phyloP scores from a whole-genome alignment of 495 filamentous ascomycete genomes.

The Cryomyces minteri region DNA sequence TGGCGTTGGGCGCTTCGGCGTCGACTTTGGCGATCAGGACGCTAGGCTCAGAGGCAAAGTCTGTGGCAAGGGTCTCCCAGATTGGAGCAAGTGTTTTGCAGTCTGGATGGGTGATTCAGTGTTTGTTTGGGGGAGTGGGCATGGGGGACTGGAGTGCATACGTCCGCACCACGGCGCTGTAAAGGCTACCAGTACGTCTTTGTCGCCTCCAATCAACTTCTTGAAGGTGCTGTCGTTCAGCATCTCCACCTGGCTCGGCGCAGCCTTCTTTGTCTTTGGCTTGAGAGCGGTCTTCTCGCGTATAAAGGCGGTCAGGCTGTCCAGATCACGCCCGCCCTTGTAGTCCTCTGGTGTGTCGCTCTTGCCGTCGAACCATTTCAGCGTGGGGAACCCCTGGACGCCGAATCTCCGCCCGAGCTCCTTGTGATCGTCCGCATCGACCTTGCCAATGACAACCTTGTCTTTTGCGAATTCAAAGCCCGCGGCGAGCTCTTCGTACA shows the following conservation, averaged over 20 bases:
- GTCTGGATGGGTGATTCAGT: conserved; percentile 33
- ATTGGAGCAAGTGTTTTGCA: conserved; percentile 86
- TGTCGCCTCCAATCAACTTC: conserved; percentile 59
- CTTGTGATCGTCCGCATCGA: conserved; percentile 83
- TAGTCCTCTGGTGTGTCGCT: conserved; percentile 76
- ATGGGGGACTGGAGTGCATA: conserved; percentile 30
- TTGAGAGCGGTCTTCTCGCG: conserved; percentile 75
- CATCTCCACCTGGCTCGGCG: conserved; percentile 56
- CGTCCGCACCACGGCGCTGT: conserved; percentile 95
- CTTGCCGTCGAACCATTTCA: conserved; percentile 98
- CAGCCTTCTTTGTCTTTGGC: conserved; percentile 49
- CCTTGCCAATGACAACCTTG: conserved; percentile 82
- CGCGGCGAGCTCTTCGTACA: conserved; percentile 83
- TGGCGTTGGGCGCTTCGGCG: conserved; percentile 70
- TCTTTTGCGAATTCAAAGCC: conserved; percentile 54
- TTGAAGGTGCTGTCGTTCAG: conserved; percentile 68
- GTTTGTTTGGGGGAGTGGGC: neutral
- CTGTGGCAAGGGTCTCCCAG: conserved; percentile 74
- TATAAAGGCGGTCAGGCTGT: conserved; percentile 65
- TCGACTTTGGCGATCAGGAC: conserved; percentile 91
- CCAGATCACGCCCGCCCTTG: conserved; percentile 70
- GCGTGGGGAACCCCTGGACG: conserved; percentile 84
- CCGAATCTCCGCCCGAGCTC: conserved; percentile 67
- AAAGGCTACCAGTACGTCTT: conserved; percentile 89
- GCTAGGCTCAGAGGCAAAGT: conserved; percentile 57